Percentiles rank a stretch among this genome's conserved stretches.
Evolutionary conservation across 345 rosid genomes (phyloP).

Genomic region (Cardamine occulta): DNA sequence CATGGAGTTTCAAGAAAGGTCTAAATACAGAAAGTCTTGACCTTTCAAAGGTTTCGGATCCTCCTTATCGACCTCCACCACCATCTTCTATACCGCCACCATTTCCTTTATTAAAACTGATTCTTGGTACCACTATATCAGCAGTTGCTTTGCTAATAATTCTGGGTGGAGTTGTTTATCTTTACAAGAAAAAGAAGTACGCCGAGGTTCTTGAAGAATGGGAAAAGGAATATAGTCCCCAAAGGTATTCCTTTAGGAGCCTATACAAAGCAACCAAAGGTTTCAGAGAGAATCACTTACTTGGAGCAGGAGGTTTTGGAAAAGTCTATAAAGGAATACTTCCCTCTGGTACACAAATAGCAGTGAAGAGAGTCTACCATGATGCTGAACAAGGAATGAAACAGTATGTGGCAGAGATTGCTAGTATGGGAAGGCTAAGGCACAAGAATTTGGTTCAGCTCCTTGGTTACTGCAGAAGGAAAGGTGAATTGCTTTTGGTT

Average conservation of each 20-base stretch:
- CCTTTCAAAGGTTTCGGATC: conserved; percentile 44
- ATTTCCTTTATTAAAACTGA: not conserved
- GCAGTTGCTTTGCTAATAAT: not conserved
- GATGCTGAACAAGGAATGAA: conserved; percentile 37
- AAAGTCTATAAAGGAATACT: conserved; percentile 39
- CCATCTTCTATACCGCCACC: conserved; percentile 45
- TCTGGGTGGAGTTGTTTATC: conserved; percentile 18
- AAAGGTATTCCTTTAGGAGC: conserved; percentile 34
- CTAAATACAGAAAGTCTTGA: conserved; percentile 51
- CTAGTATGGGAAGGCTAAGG: conserved; percentile 43
- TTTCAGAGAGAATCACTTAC: conserved; percentile 30
- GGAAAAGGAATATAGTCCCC: conserved; percentile 42
- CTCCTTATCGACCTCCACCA: conserved; percentile 31
- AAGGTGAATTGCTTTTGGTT: conserved; percentile 51
- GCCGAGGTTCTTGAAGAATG: conserved; percentile 37
- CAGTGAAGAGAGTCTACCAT: conserved; percentile 37
- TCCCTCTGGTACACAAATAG: conserved; percentile 30
- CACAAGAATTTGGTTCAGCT: conserved; percentile 55
- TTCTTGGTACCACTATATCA: not conserved
- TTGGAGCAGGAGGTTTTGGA: conserved; percentile 42
- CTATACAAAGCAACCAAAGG: conserved; percentile 43
- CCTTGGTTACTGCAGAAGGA: conserved; percentile 54
- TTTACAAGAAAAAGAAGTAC: conserved; percentile 36
- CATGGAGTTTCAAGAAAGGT: conserved; percentile 69
- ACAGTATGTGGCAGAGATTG: conserved; percentile 30